Base-by-base conservation (phyloP, 129 eudicot species). In the Escallonia rubra region DNA sequence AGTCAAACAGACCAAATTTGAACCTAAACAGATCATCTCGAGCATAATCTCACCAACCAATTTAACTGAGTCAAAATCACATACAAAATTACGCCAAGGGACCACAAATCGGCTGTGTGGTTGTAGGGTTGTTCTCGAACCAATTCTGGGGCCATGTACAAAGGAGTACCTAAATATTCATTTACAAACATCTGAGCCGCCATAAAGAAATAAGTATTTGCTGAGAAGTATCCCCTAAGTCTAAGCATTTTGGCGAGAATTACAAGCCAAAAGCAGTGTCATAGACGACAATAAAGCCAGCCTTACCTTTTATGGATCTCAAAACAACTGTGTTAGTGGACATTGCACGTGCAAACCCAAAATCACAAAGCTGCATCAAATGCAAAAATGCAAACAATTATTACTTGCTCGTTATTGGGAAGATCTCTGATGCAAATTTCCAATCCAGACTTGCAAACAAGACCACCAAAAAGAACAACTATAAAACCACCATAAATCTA, bases 341-440 rank as follows among this genome's bases (percentile, higher is more conserved):
- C 99, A 94, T 94, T 49, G 99, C 97, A 46, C 99, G 90, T 54
- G 99, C 99, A 83, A 94, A 94, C 45, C 99, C 99, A 83, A 94
- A 94, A 83, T 94, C 99, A 82, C 99, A 94, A 13, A 94, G 96
- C 99, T 94, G 85, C 65, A 41, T 23, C 63, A 73, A 57, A 68
- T 58, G 51, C 40, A 44, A 77, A 60, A 12, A 43, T 0, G 34
- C 57, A 62, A 34, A 39, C 38, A 11, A 64, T 47, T 66, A 64
- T 55, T 63, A 13, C 42, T 43, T 55, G 41, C 46, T 43, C 53
- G 54, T 8, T 49, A 9, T 69, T 63, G 40, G 50, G 49, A 78
- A 42, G 55, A 57, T 6, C 49, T 13, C 7, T 2, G 10, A 41
- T 49, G 46, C 13, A 60, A 60, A 60, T 13, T 40, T 55, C 4